These are phyloP conservation scores for Raddia guianensis DNA, from an alignment of 176 grass and related monocot species.

Conservation along the genomic window DNA sequence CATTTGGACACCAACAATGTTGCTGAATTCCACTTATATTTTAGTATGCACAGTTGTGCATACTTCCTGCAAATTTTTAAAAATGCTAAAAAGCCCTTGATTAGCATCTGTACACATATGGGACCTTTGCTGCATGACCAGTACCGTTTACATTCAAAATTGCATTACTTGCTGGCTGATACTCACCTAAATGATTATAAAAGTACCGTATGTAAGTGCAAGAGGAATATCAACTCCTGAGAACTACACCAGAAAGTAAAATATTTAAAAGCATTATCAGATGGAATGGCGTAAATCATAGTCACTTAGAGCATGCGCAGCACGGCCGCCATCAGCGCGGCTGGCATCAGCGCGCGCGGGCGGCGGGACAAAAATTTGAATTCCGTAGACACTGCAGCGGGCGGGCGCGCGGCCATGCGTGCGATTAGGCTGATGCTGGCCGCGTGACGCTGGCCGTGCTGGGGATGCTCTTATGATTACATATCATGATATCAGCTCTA, in stretches of 20 bases:
- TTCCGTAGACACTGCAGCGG: too few species aligned
- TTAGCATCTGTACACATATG: constrained; percentile 28
- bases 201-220: constrained; percentile 11
- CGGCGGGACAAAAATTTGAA: too few species aligned
- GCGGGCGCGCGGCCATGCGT: too few species aligned
- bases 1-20: constrained; percentile 10
- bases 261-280: neutral
- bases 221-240: neutral
- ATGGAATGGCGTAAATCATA: neutral
- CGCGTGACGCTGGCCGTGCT: too few species aligned
- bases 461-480: too few species aligned
- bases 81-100: neutral
- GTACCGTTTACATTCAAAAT: constrained; percentile 24
- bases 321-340: too few species aligned
- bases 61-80: neutral
- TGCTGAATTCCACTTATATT: neutral
- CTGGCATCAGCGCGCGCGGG: too few species aligned
- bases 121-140: neutral
- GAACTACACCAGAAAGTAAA: neutral
- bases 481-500: too few species aligned
- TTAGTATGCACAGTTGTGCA: neutral
- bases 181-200: constrained; percentile 23
- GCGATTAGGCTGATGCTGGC: too few species aligned
- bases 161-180: constrained; percentile 14
- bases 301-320: too few species aligned